A percentile compares a stretch with the other conserved stretches of the same genome.
Evolutionary conservation across 169 alveolate genomes (phyloP).

Genomic region (Cryptosporidium baileyi): DNA sequence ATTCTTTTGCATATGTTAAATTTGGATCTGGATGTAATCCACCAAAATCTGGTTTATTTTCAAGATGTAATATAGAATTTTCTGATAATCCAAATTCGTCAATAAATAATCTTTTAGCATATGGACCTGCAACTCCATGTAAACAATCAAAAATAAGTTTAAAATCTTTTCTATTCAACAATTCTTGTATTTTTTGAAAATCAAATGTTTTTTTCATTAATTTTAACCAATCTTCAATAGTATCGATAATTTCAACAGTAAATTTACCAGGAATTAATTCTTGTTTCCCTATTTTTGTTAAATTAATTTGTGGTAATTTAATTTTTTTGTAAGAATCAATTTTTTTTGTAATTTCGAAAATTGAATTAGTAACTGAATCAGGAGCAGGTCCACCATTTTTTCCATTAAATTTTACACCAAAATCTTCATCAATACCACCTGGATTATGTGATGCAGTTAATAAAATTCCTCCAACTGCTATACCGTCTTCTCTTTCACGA

Average conservation of each 20-base stretch:
- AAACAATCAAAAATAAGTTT: slow-evolving; percentile 87
- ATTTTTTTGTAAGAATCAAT: slow-evolving; percentile 72
- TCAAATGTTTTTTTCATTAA: slow-evolving; percentile 87
- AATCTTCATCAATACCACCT: slow-evolving; percentile 93
- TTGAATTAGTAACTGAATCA: slow-evolving; percentile 82
- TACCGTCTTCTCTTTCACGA: slow-evolving; percentile 83
- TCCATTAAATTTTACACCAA: slow-evolving; percentile 92
- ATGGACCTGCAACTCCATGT: slow-evolving; percentile 93
- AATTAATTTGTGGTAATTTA: slow-evolving; percentile 69
- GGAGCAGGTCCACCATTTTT: slow-evolving; percentile 93
- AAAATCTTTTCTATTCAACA: slow-evolving; percentile 84
- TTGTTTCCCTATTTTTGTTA: slow-evolving; percentile 52
- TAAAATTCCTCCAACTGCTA: slow-evolving; percentile 90
- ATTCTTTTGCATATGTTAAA: slow-evolving; percentile 90
- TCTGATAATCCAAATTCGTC: slow-evolving; percentile 83
- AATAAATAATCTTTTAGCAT: slow-evolving; percentile 84
- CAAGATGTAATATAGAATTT: slow-evolving; percentile 65
- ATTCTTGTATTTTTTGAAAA: slow-evolving; percentile 80
- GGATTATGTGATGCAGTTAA: slow-evolving; percentile 96
- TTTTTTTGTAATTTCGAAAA: slow-evolving; percentile 78
- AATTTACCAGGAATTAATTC: slow-evolving; percentile 70
- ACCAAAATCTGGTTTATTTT: slow-evolving; percentile 78
- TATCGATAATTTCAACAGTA: slow-evolving; percentile 84
- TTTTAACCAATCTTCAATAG: slow-evolving; percentile 84
- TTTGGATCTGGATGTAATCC: slow-evolving; percentile 91